phyloP scores from a whole-genome alignment of 805 yeast species.

The Vanderwaltozyma polyspora region DNA sequence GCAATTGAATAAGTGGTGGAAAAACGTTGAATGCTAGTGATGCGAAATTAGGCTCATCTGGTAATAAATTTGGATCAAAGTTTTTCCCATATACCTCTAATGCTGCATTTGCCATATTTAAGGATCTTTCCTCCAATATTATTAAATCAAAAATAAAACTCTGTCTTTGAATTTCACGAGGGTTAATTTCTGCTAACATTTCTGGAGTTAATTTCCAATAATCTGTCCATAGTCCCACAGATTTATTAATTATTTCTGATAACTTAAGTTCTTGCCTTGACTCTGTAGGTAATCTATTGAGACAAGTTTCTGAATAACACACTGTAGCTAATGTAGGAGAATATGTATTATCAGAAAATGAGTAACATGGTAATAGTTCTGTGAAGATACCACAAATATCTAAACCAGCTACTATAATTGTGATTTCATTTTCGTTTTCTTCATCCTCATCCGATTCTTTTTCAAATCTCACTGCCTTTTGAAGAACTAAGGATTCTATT shows the following conservation, averaged over 20 bases:
- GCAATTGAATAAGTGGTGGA: conserved; percentile 42
- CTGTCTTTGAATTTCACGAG: conserved; percentile 50
- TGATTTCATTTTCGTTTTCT: conserved; percentile 20
- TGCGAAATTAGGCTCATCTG: conserved; percentile 44
- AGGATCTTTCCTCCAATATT: conserved; percentile 56
- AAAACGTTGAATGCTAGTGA: conserved; percentile 49
- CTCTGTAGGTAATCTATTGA: conserved; percentile 1
- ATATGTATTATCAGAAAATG: conserved; percentile 12
- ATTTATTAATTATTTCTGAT: conserved; percentile 28
- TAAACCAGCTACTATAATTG: conserved; percentile 28
- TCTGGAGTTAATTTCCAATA: conserved; percentile 53
- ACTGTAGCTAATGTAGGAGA: conserved; percentile 4
- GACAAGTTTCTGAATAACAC: conserved; percentile 3
- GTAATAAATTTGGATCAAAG: conserved; percentile 34
- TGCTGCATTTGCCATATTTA: conserved; percentile 56
- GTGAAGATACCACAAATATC: conserved; percentile 28
- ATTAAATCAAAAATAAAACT: conserved; percentile 68
- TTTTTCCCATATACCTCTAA: conserved; percentile 43
- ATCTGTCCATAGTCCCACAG: conserved; percentile 47
- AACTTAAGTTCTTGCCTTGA: conserved; percentile 17
- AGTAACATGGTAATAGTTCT: conserved; percentile 27
- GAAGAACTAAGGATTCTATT: conserved; percentile 31
- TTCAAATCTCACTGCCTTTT: conserved; percentile 35
- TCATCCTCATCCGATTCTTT: conserved; percentile 17
- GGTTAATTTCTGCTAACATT: conserved; percentile 40